Percentiles rank a stretch among this genome's conserved stretches.
Evolutionary conservation across 805 yeast species (phyloP).

Genomic region (Kuraishia borneana): DNA sequence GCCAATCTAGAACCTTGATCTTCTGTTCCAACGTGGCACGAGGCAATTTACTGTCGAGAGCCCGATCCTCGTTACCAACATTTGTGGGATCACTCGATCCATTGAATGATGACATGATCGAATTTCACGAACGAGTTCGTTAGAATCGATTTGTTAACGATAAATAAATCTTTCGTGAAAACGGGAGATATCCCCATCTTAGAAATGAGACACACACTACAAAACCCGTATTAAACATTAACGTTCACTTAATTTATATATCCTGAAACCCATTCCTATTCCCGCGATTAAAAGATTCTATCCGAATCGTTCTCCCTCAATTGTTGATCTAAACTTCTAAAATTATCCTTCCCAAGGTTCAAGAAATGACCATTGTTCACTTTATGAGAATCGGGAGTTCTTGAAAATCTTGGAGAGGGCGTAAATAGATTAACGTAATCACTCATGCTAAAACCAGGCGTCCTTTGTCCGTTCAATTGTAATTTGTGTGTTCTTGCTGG

Average conservation of each 20-base stretch:
- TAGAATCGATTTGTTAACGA: too few relatives aligned
- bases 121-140: too few relatives aligned
- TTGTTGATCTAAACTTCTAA: not conserved
- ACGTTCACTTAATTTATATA: too few relatives aligned
- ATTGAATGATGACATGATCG: too few relatives aligned
- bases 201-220: too few relatives aligned
- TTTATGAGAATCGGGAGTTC: slow-evolving; percentile 20
- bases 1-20: slow-evolving; percentile 24
- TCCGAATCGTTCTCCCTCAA: not conserved
- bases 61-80: too few relatives aligned
- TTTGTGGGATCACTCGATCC: too few relatives aligned
- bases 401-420: slow-evolving; percentile 45
- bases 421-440: slow-evolving; percentile 75
- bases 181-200: too few relatives aligned
- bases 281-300: not conserved
- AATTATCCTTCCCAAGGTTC: not conserved
- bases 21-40: slow-evolving; percentile 26
- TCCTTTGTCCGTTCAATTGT: slow-evolving; percentile 20
- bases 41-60: slow-evolving; percentile 14
- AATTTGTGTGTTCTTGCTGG: not conserved
- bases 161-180: too few relatives aligned
- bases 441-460: slow-evolving; percentile 70
- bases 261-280: not conserved
- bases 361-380: not conserved
- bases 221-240: too few relatives aligned